A percentile compares a stretch with the other conserved stretches of the same genome.
Conservation (phyloP, 306 rosid genomes). For the Arachis stenosperma region DNA sequence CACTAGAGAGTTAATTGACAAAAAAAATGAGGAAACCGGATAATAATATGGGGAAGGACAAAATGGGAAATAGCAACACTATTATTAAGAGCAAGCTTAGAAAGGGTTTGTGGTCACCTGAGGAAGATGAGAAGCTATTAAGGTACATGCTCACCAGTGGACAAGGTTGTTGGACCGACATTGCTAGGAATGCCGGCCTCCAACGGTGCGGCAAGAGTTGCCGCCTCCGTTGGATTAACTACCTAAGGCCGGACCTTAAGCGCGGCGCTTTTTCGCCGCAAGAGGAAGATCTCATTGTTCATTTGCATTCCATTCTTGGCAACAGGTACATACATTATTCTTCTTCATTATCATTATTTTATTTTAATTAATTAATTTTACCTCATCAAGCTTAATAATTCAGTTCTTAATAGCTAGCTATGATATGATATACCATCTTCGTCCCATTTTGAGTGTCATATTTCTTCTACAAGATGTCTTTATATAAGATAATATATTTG, state of each 20-base stretch:
- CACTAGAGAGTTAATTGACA: no score
- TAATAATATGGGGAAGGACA: neutral
- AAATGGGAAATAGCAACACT: neutral
- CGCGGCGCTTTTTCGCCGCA: conserved; percentile 89
- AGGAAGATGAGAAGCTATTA: conserved; percentile 89
- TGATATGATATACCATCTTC: no score
- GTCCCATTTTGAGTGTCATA: no score
- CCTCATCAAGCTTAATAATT: no score
- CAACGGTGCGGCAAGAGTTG: conserved; percentile 93
- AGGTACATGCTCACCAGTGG: conserved; percentile 89
- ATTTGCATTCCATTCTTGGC: conserved; percentile 88
- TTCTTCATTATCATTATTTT: no score
- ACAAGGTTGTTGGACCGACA: conserved; percentile 96
- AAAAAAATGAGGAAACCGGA: conserved; percentile 38
- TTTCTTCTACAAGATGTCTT: no score
- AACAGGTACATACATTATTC: conserved; percentile 53
- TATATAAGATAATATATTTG: no score
- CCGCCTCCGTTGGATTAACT: conserved; percentile 98
- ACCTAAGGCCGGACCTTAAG: conserved; percentile 91
- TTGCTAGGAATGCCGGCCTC: conserved; percentile 86
- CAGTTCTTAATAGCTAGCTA: no score
- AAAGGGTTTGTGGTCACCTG: conserved; percentile 95
- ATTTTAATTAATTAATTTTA: no score
- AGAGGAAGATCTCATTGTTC: conserved; percentile 79
- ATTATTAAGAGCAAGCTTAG: conserved; percentile 54